Evolutionary conservation across 129 eudicot genomes (phyloP), one percentile per base, ranked within the genome.

Genomic region (Glebionis coronaria): DNA sequence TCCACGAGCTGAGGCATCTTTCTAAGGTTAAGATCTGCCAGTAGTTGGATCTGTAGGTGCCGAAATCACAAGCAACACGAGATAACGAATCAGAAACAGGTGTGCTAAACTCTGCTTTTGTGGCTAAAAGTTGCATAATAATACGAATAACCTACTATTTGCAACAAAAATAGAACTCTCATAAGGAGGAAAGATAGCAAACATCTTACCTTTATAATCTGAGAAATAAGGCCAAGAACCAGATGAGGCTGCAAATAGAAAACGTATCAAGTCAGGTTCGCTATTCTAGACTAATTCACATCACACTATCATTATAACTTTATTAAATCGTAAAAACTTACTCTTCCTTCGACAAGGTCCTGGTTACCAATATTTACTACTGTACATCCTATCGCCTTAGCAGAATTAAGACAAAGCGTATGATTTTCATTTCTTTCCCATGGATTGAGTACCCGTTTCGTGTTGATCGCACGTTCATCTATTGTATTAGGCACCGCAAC

Each of bases 351-450:
- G 35, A 88, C 82, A 73, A 92, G 72, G 73, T 92, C 98, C 68
- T 88, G 89, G 66, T 83, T 84, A 66, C 98, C 98, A 44, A 88
- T 88, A 69, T 92, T 92, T n/a, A 92, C 98, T 66, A 92, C 98
- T 3, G 95, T 92, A 68, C 98, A 92, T 7, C 98, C 98, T 75
- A 92, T 92, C 76, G 98, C 98, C 85, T 92, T 92, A 38, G 98
- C 96, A 80, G 98, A 92, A 71, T 92, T 92, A 45, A 92, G 98
- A 46, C 98, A 88, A 61, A 92, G 98, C 44, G 98, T 92, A 66
- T 88, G 98, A 44, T 92, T 92, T 71, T 92, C 98, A 76, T 88
- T 92, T 78, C 96, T 86, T 82, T 92, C 98, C 98, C 98, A 92
- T 8, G 98, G 98, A 55, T 92, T 92, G 29, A 76, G 80, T 16